These are phyloP conservation scores for Casuarina equisetifolia DNA, from an alignment of 306 rosid species.

Conservation along the genomic window DNA sequence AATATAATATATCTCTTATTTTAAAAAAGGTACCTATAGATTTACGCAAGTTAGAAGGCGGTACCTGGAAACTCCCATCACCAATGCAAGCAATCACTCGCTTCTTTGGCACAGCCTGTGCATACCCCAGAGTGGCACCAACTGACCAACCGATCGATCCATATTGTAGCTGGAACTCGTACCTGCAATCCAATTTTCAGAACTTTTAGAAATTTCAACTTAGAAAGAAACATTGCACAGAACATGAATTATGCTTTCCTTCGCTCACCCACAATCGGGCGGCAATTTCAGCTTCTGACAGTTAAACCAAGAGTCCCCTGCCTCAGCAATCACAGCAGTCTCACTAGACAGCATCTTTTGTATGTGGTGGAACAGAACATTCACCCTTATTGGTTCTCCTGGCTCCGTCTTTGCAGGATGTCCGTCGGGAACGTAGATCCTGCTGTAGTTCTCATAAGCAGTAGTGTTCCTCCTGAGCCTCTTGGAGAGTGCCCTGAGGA, in stretches of 20 bases:
- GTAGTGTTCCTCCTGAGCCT: constrained; percentile 40
- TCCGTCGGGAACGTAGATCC: constrained; percentile 68
- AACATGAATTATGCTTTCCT: neutral
- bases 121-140: constrained; percentile 72
- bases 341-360: constrained; percentile 49
- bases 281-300: constrained; percentile 26
- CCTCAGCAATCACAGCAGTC: constrained; percentile 67
- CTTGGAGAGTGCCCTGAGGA: constrained; percentile 45
- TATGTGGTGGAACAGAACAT: constrained; percentile 56
- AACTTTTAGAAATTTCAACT: neutral
- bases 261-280: constrained; percentile 55
- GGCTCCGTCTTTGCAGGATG: constrained; percentile 49
- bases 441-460: constrained; percentile 47
- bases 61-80: neutral
- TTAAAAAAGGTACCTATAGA: too few relatives aligned
- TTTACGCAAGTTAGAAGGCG: constrained; percentile 26
- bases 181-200: constrained; percentile 32
- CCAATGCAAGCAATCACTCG: constrained; percentile 25
- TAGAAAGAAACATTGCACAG: neutral
- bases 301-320: constrained; percentile 28
- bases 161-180: constrained; percentile 74
- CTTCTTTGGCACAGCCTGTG: constrained; percentile 54
- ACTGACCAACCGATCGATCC: constrained; percentile 23
- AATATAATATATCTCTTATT: too few relatives aligned
- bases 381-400: constrained; percentile 55